A percentile compares a stretch with the other conserved stretches of the same genome.
These are phyloP conservation scores for Dysphania ambrosioides DNA, from an alignment of 148 eudicot genomes.

Conservation along the genomic window DNA sequence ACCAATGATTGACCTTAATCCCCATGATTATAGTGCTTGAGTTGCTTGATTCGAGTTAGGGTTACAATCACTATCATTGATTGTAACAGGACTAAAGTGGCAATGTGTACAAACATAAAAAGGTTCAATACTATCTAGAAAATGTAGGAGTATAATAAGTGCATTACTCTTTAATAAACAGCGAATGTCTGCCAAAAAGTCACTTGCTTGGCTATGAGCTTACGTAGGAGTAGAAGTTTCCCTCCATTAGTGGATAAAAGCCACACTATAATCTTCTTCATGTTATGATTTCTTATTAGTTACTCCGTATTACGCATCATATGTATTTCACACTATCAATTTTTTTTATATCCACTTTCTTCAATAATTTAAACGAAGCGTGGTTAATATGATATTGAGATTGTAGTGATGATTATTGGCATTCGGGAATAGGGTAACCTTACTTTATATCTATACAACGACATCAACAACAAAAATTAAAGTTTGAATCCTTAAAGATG, in stretches of 20 bases:
- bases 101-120: neutral
- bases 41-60: neutral
- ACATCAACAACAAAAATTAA: no score
- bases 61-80: neutral
- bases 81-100: neutral
- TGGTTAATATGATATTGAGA: no score
- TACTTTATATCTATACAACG: no score
- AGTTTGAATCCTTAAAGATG: no score
- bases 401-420: no score
- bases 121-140: constrained; percentile 1
- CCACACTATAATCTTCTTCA: neutral
- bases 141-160: neutral
- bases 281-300: neutral
- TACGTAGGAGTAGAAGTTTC: constrained; percentile 11
- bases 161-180: neutral
- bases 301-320: no score
- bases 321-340: no score
- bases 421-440: no score
- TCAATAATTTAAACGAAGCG: constrained; percentile 28
- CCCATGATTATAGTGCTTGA: neutral
- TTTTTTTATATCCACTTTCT: no score
- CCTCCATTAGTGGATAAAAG: neutral
- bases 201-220: constrained; percentile 20
- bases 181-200: constrained; percentile 10
- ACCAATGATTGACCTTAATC: neutral